Percentiles rank a stretch among this genome's conserved stretches.
These are phyloP conservation scores for Spergularia bocconei DNA, from an alignment of 148 eudicot genomes.

Conservation along the genomic window DNA sequence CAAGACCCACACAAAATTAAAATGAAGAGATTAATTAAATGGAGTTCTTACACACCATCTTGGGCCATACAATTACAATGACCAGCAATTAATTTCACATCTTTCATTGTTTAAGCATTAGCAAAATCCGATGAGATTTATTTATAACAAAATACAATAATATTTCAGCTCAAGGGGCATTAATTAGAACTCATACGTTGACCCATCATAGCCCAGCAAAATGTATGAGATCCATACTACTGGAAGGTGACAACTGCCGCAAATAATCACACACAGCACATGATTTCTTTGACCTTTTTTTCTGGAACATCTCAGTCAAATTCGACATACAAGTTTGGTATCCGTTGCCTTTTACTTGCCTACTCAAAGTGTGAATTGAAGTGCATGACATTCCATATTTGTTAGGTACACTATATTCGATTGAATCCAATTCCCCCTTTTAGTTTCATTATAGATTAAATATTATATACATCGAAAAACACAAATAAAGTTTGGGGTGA, in stretches of 20 bases:
- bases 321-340: too few relatives aligned
- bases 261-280: too few relatives aligned
- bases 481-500: too few relatives aligned
- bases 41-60: background rate
- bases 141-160: background rate
- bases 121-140: background rate
- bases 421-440: too few relatives aligned
- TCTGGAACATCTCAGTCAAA: too few relatives aligned
- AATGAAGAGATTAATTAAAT: background rate
- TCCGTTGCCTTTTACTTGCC: too few relatives aligned
- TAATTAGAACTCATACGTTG: background rate
- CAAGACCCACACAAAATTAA: background rate
- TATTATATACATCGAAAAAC: too few relatives aligned
- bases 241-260: background rate
- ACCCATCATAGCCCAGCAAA: background rate
- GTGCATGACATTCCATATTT: too few relatives aligned
- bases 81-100: background rate
- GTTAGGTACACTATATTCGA: too few relatives aligned
- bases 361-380: too few relatives aligned
- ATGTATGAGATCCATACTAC: background rate
- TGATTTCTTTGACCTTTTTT: too few relatives aligned
- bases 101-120: background rate
- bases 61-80: conserved; percentile 1
- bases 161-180: background rate
- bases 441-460: background rate